Conservation (phyloP, 139 green algal genomes). For the Chara braunii region DNA sequence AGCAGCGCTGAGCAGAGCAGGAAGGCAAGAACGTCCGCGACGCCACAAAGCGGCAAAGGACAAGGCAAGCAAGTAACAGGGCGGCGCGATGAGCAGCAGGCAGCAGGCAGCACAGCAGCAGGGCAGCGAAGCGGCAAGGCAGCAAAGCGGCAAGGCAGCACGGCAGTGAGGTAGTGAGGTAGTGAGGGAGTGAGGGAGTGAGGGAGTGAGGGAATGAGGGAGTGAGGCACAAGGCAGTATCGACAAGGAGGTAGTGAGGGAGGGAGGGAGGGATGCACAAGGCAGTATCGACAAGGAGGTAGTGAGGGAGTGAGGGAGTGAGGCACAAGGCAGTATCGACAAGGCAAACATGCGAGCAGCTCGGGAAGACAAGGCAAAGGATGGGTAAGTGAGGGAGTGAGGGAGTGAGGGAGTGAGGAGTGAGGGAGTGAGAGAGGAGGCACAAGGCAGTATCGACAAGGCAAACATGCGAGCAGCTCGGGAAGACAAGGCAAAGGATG, state of each 20-base stretch:
- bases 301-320: conserved; percentile 1
- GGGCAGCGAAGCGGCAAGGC: conserved; percentile 2
- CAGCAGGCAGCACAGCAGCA: conserved; percentile 4
- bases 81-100: neutral
- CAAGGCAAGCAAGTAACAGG: neutral
- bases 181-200: conserved; percentile 10
- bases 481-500: no score
- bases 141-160: neutral
- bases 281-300: neutral
- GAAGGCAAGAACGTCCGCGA: neutral
- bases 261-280: conserved; percentile 2
- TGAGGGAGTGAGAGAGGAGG: no score
- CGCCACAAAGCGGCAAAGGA: neutral
- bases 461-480: no score
- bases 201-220: neutral
- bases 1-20: neutral
- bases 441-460: no score
- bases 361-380: no score
- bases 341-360: no score
- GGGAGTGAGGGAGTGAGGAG: no score
- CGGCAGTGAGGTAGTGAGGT: conserved; percentile 10
- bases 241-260: conserved; percentile 4
- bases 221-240: conserved; percentile 7
- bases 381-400: no score
- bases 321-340: no score